A percentile compares a stretch with the other conserved stretches of the same genome.
Evolutionary conservation across 768 basidiomycete genomes (phyloP).

Genomic region (Cystofilobasidium macerans): DNA sequence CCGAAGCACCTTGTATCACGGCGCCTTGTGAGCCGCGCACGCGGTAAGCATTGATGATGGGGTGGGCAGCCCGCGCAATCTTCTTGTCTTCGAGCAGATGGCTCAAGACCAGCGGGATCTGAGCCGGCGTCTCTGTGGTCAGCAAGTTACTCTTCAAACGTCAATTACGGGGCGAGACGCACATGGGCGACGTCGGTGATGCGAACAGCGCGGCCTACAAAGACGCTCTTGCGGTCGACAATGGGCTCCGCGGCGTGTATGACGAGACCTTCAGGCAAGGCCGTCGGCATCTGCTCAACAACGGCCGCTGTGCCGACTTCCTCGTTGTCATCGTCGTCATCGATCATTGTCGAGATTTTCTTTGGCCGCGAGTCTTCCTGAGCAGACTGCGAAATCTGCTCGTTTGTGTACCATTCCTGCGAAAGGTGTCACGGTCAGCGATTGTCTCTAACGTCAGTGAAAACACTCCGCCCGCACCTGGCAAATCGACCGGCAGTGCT

Average conservation of each 20-base stretch:
- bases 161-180: not conserved
- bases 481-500: slow-evolving; percentile 38
- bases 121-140: not conserved
- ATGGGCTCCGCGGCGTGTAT: slow-evolving; percentile 69
- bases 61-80: slow-evolving; percentile 35
- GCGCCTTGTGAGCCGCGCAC: slow-evolving; percentile 28
- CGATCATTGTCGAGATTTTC: not conserved
- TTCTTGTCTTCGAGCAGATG: slow-evolving; percentile 38
- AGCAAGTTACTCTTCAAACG: not conserved
- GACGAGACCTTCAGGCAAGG: not conserved
- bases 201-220: slow-evolving; percentile 72
- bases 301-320: not conserved
- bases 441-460: not conserved
- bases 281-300: not conserved
- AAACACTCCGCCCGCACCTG: slow-evolving; percentile 18
- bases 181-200: slow-evolving; percentile 55
- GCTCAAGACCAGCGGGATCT: slow-evolving; percentile 46
- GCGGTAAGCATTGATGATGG: slow-evolving; percentile 32
- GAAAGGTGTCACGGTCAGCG: not conserved
- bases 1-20: slow-evolving; percentile 10
- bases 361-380: slow-evolving; percentile 5
- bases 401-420: slow-evolving; percentile 19
- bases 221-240: slow-evolving; percentile 69
- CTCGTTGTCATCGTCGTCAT: not conserved
- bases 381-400: slow-evolving; percentile 10